Evolutionary conservation across 345 rosid genomes (phyloP), one percentile per base, ranked within the genome.

Genomic region (Iberis pinnata): DNA sequence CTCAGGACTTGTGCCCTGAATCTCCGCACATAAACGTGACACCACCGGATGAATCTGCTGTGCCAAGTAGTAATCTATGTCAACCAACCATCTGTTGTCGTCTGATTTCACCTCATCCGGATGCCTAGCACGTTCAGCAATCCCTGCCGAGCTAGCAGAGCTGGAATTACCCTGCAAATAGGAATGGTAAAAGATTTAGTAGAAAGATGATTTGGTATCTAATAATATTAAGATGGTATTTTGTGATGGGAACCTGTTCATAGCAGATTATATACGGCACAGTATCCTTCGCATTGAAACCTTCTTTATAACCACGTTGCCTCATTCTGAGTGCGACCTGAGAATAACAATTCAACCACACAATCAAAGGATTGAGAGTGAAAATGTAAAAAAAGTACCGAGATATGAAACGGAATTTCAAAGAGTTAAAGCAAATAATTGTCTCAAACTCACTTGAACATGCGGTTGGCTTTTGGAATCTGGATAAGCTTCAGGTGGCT

Each of bases 1-100:
- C 70, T 68, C 98, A 26, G 95, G 95, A 70, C 89, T 85, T 45
- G 97, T 92, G 45, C 96, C 98, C 72, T 92, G 95, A 52, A 92
- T 85, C 70, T 93, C 83, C 61, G 95, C 95, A 55, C 98, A 88
- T 16, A 92, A 58, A 38, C 98, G 88, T 20, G 98, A 83, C 49
- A 92, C 93, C 38, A 92, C 97, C 12, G 96, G 98, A 77, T 85
- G 98, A 75, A 92, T 92, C 86, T 92, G 98, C 65, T 92, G 95
- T 49, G 97, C 79, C 71, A 85, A 72, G 76, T 92, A 92, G 74
- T 92, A 92, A 41, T 92, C 97, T 65, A 85, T 83, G 71, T 92
- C 98, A 56, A 92, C 76, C 88, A 88, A 63, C 97, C 97, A 88
- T 58, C 79, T 81, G 35, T 85, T 94, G 5, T 77, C 86, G 20